phyloP scores from a whole-genome alignment of 805 yeast species.

The Metschnikowia shivogae region DNA sequence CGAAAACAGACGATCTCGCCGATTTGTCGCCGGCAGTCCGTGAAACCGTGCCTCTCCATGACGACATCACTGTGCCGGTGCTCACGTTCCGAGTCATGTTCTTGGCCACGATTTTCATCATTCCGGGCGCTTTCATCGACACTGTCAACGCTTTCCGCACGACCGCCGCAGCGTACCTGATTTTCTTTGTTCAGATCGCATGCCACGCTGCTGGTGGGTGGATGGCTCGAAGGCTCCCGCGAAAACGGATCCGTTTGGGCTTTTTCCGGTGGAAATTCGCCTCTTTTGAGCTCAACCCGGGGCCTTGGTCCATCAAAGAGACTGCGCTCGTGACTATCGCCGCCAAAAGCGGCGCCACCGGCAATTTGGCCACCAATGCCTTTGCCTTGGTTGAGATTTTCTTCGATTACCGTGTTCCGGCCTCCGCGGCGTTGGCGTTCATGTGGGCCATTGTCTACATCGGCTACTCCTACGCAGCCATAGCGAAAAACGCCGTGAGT shows the following conservation, averaged over 20 bases:
- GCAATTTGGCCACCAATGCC: constrained; percentile 47
- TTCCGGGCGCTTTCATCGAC: constrained; percentile 41
- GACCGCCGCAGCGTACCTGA: constrained; percentile 47
- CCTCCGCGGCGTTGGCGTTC: constrained; percentile 35
- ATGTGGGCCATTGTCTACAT: constrained; percentile 52
- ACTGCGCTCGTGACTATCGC: constrained; percentile 49
- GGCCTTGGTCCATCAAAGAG: constrained; percentile 55
- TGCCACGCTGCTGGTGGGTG: constrained; percentile 46
- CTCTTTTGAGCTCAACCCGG: constrained; percentile 41
- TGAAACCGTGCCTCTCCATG: constrained; percentile 36
- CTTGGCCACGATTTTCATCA: constrained; percentile 30
- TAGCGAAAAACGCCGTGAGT: constrained; percentile 42
- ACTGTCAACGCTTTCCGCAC: constrained; percentile 42
- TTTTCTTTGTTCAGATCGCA: constrained; percentile 49
- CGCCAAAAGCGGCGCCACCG: constrained; percentile 51
- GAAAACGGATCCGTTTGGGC: constrained; percentile 18
- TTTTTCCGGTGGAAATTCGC: constrained; percentile 7
- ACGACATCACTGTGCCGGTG: constrained; percentile 37
- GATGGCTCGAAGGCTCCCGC: constrained; percentile 41
- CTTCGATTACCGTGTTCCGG: constrained; percentile 33
- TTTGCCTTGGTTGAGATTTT: constrained; percentile 45
- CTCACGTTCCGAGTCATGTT: constrained; percentile 35
- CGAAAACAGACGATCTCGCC: constrained; percentile 17
- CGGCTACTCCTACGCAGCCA: constrained; percentile 51
- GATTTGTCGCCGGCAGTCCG: constrained; percentile 30